Base-by-base conservation (phyloP, 192 early-diverging fungal species). In the Backusella psychrophila region DNA sequence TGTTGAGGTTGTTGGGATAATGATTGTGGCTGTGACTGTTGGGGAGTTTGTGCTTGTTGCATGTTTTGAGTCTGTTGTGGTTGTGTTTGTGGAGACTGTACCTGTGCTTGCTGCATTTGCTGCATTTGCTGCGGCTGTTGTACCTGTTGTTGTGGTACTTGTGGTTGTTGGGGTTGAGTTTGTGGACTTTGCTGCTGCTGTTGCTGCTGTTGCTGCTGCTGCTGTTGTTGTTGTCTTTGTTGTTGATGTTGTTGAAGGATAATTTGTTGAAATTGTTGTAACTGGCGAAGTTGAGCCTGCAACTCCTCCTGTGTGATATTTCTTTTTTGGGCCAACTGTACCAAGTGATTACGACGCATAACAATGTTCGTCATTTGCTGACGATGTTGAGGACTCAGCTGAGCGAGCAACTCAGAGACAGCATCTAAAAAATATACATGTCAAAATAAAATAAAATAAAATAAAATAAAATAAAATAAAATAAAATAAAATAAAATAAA, bases 81-180 rank as follows among this genome's bases (percentile, higher is more conserved):
- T 53, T 76, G 74, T 33, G 72, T 65, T 72, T 78, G 77, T 3
- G 77, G 65, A 33, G 46, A 49, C 38, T 44, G 46, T 7, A 49
- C 6, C 6, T n/a, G 46, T 49, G 19, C 1, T 6, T 49, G 46
- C n/a, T 49, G 46, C 17, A 49, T 17, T 17, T 75, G 73, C 17
- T 73, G 66, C 36, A 49, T 17, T 17, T 75, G 73, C 17, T 73
- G 66, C 36, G 72, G 52, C 21, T 73, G 66, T 29, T 75, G 72
- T 15, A 9, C 14, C 33, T 74, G 66, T 23, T 36, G 77, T 17
- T 68, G 70, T 23, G 36, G 70, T 4, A 65, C 17, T 74, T 74
- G 73, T 14, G 8, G 15, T 74, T 74, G 73, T 14, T n/a, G 44
- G 17, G 44, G 49, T n/a, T 72, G 71, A 31, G 38, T 15, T 33